phyloP scores from a whole-genome alignment of 2,329 filamentous ascomycete species.

The Lasiodiplodia sp. region DNA sequence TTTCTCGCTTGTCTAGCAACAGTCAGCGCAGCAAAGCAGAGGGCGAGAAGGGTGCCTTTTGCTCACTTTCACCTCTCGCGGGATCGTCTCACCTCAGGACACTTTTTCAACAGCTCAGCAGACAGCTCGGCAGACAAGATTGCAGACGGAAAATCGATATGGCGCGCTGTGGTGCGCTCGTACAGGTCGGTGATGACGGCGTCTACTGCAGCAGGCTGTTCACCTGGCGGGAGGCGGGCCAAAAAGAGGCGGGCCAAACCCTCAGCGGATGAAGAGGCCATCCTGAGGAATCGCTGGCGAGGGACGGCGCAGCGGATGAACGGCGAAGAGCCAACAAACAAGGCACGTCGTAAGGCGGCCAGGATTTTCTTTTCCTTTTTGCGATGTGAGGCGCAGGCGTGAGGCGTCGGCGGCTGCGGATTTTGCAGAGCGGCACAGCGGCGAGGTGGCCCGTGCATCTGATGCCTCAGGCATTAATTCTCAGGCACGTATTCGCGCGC shows the following conservation, averaged over 20 bases:
- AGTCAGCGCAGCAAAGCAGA: slow-evolving; percentile 5
- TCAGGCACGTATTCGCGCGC: no score
- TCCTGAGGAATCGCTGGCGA: background rate
- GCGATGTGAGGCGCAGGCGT: background rate
- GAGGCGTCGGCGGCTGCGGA: background rate
- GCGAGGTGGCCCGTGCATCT: background rate
- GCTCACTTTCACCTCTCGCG: slow-evolving; percentile 20
- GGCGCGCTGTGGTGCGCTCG: background rate
- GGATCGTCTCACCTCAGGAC: slow-evolving; percentile 31
- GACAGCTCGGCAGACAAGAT: slow-evolving; percentile 28
- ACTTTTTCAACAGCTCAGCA: slow-evolving; percentile 26
- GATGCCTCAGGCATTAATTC: background rate
- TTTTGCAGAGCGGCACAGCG: background rate
- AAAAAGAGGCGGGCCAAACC: slow-evolving; percentile 30
- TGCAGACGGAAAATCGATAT: slow-evolving; percentile 15
- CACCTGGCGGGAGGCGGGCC: slow-evolving; percentile 24
- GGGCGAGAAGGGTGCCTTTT: slow-evolving; percentile 12
- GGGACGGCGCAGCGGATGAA: background rate
- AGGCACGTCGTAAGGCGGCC: background rate
- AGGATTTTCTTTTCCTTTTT: slow-evolving; percentile 2
- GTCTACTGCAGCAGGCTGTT: slow-evolving; percentile 21
- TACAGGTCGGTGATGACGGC: slow-evolving; percentile 21
- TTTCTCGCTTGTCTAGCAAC: background rate
- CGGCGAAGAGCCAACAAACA: background rate
- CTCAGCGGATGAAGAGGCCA: slow-evolving; percentile 28